Conservation (phyloP, 1,284 basidiomycete species). For the Gymnopus androsaceus region DNA sequence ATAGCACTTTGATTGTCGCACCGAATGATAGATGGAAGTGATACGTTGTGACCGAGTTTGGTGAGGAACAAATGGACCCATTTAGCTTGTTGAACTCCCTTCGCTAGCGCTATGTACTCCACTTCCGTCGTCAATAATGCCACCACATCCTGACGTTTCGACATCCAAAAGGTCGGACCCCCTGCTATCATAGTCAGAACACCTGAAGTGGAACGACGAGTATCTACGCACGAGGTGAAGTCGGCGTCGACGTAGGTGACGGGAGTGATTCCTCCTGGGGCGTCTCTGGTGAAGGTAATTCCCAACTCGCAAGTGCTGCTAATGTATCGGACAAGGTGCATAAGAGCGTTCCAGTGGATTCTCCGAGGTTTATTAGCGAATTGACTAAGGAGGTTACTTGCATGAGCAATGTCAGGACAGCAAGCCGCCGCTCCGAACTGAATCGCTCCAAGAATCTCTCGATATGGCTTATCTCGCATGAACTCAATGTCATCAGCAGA, state of each 20-base stretch:
- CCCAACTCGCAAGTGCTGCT: constrained; percentile 24
- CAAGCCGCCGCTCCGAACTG: constrained; percentile 30
- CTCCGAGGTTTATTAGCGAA: constrained; percentile 29
- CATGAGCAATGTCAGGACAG: constrained; percentile 31
- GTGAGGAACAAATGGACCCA: no score
- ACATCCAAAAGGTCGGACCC: constrained; percentile 33
- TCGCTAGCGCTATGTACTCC: no score
- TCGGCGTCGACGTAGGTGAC: constrained; percentile 40
- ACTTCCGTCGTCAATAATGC: constrained; percentile 38
- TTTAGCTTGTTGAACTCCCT: no score
- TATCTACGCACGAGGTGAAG: constrained; percentile 30
- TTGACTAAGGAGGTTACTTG: constrained; percentile 29
- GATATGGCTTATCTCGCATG: no score
- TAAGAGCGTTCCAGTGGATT: constrained; percentile 31
- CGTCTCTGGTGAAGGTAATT: neutral
- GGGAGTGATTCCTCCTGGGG: constrained; percentile 3
- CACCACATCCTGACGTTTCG: constrained; percentile 31
- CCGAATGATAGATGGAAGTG: no score
- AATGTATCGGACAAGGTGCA: constrained; percentile 35
- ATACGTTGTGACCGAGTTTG: no score
- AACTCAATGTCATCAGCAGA: no score
- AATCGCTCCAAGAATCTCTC: no score
- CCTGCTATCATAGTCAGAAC: constrained; percentile 33
- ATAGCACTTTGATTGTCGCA: no score
- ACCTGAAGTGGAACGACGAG: constrained; percentile 30